Conservation (phyloP, 225 moss, liverwort and hornwort genomes). For the Pseudisothecium myosuroides region DNA sequence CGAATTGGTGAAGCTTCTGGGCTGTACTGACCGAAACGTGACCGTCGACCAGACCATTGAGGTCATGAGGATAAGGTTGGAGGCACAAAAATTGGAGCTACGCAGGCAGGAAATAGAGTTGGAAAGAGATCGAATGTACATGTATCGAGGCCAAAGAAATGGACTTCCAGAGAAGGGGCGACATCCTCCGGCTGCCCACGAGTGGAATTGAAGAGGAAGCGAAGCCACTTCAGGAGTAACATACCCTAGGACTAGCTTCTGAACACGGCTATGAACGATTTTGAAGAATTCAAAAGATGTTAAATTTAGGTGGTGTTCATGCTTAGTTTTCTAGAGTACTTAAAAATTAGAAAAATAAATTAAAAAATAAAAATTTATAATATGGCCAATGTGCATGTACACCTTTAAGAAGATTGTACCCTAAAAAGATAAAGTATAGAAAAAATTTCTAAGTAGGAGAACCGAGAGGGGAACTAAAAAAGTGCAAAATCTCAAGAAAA, state of each 20-base stretch:
- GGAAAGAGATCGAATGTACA: not conserved
- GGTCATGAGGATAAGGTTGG: rapidly evolving
- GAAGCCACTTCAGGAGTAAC: not conserved
- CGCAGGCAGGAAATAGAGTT: not conserved
- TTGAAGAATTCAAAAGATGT: not conserved
- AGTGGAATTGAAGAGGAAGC: not conserved
- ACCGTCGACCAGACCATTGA: not conserved
- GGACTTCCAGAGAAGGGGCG: not conserved
- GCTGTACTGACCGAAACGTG: not conserved
- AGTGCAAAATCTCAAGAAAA: too few relatives aligned
- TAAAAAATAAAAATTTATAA: too few relatives aligned
- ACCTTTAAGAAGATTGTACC: too few relatives aligned
- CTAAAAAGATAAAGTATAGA: too few relatives aligned
- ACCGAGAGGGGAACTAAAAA: too few relatives aligned
- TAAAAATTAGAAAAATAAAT: too few relatives aligned
- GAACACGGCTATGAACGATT: not conserved
- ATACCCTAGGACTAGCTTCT: not conserved
- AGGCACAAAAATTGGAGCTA: not conserved
- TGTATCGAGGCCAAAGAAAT: not conserved
- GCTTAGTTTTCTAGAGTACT: too few relatives aligned
- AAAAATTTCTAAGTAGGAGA: too few relatives aligned
- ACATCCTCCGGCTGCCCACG: not conserved
- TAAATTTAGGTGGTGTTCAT: too few relatives aligned
- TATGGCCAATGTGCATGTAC: too few relatives aligned
- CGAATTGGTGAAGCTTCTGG: not conserved